Base-by-base conservation (phyloP, 2,329 filamentous ascomycete genomes). In the Chaetomium strumarium region DNA sequence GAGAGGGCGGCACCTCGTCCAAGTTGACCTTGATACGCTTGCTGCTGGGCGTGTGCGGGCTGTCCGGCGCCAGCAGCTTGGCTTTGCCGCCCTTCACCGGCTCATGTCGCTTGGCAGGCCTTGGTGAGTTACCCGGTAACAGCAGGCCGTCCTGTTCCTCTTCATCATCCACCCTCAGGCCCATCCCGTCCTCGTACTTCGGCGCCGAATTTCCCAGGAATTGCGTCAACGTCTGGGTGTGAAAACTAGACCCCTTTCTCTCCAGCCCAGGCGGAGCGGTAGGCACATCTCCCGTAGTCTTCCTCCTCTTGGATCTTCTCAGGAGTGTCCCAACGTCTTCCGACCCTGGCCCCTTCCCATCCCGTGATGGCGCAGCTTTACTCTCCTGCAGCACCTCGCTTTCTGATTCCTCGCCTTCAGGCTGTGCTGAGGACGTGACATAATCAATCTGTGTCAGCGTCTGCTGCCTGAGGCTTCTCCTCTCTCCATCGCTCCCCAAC, bases 1-100 rank as follows among this genome's bases (percentile, higher is more conserved):
- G 68, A 0, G 75, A 77, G 0, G 73, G 75, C 1, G 74, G 74
- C 7, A 77, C 71, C 55, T 76, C 72, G 2, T 67, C 60, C 16
- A 75, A 69, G 53, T 75, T 70, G 2, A 66, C 59, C 34, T 66
- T 67, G 34, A 59, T 61, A 37, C 58, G 60, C 49, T 63, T 61
- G 50, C 58, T 43, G 16, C 62, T 62, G 0, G 74, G 75, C 6
- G 75, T 77, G 52, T 75, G 70, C 0, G 73, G 73, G 6, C 72
- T 63, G n/a, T 69, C 55, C 1, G 70, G 69, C 19, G 60, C 42
- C 11, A 53, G 53, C 31, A 53, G 58, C 20, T 49, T 14, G 40
- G 34, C 51, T 42, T 54, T 54, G 19, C 44, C 42, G 29, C 47
- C 39, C 38, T 52, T 51, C 14, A 29, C 31, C 19, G 37, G 16